Base-by-base conservation (phyloP, 2,329 filamentous ascomycete species). In the Aspergillus ustus region DNA sequence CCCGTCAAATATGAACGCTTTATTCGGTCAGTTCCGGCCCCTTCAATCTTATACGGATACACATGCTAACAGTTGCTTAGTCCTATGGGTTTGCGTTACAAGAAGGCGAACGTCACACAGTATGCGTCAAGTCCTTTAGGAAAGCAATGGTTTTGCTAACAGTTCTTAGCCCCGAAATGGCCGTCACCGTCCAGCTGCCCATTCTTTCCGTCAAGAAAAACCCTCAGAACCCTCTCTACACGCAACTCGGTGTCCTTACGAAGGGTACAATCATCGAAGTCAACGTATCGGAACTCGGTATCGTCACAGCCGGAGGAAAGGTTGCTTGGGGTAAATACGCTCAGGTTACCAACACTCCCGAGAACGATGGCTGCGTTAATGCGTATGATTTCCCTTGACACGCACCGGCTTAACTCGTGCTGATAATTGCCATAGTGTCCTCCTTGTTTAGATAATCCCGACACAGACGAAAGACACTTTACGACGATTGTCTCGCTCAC, bases 301-400 rank as follows among this genome's bases (percentile, higher is more conserved):
- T 98, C 64, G 92, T 96, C 17, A 98, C 95, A 2, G 90, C 93
- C 1, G 89, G 88, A 65, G 95, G 95, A 65, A 97, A 97, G 81
- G 92, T 97, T 8, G 92, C 94, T 7, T 97, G 93, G 93, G 93
- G 92, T 69, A 85, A 91, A 68, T 95, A 89, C 80, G 91, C 91
- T 7, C 90, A 93, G 77, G 84, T 91, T 54, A 85, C 77, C 55
- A 81, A 75, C 65, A 78, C 72, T 52, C 74, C 74, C 34, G 86
- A 88, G 73, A 87, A 87, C 66, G 87, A 89, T 70, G 86, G 86
- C 37, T 87, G 85, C 74, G 78, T 88, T 54, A 86, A 86, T 77
- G 83, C 83, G 77, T 81, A 71, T 69, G 77, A 77, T 52, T 20
- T 52, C 7, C 45, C 19, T 53, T 53, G 25, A 25, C 25, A 25